Conservation (phyloP, 2,329 filamentous ascomycete species). For the Apiospora rasikravindrae region DNA sequence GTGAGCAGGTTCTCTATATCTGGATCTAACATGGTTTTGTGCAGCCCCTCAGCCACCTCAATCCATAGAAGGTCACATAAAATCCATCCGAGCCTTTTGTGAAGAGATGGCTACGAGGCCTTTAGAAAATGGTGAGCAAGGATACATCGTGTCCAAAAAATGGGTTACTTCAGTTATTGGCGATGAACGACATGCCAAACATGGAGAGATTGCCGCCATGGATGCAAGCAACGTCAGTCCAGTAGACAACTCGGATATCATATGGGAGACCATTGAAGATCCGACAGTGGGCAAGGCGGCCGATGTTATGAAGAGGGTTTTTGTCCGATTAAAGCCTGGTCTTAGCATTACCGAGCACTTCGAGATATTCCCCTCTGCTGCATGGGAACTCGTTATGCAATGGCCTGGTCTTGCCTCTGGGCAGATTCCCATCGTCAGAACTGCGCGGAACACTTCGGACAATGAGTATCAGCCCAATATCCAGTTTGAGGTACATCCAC, state of each 20-base stretch:
- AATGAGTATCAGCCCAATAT: slow-evolving; percentile 66
- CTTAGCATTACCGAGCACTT: slow-evolving; percentile 70
- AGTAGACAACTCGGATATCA: slow-evolving; percentile 86
- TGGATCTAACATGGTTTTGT: not conserved
- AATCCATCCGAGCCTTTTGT: slow-evolving; percentile 68
- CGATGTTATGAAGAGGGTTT: slow-evolving; percentile 50
- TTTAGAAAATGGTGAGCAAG: slow-evolving; percentile 73
- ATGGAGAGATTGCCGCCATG: slow-evolving; percentile 50
- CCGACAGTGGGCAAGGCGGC: slow-evolving; percentile 41
- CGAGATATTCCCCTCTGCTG: slow-evolving; percentile 76
- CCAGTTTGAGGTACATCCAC: slow-evolving; percentile 83
- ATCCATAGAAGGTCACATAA: slow-evolving; percentile 73
- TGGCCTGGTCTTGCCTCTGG: slow-evolving; percentile 81
- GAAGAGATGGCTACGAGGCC: slow-evolving; percentile 57
- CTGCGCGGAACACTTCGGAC: slow-evolving; percentile 76
- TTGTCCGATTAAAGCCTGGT: slow-evolving; percentile 76
- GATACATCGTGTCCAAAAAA: slow-evolving; percentile 76
- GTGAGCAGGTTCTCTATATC: not conserved
- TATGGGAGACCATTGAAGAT: slow-evolving; percentile 64
- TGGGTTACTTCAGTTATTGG: slow-evolving; percentile 81
- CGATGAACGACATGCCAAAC: slow-evolving; percentile 63
- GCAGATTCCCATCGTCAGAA: slow-evolving; percentile 74
- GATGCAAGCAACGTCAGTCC: slow-evolving; percentile 72
- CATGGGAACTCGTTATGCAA: slow-evolving; percentile 79
- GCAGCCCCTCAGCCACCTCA: slow-evolving; percentile 34